Base-by-base conservation (phyloP, 345 rosid genomes). In the Brassica rapa region DNA sequence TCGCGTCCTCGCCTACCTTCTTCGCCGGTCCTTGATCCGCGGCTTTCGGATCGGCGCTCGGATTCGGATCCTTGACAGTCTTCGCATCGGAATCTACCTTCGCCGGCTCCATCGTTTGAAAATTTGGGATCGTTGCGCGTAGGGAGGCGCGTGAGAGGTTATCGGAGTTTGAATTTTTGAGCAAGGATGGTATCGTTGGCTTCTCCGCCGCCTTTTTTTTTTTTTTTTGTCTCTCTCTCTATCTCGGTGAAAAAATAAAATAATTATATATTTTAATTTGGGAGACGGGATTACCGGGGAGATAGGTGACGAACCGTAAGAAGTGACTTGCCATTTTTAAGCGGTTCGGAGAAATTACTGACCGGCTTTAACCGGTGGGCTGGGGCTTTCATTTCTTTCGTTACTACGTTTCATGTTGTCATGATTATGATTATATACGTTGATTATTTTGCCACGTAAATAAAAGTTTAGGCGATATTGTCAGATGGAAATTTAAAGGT, bases 71-170 rank as follows among this genome's bases (percentile, higher is more conserved):
- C 72, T 16, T 51, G 21, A 80, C 90, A 11, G 85, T 84, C 77
- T 83, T 87, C 83, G 61, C 87, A 30, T 84, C 81, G 10, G 83
- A 87, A 67, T 86, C 91, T 51, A 73, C 85, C 60, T 85, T 84
- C 82, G 77, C 71, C 82, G 64, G 87, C 65, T 83, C 85, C 89
- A 87, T 87, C 77, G 82, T 56, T 37, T 5, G 16, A 6, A 21
- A 35, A 1, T 33, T 35, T 27, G 62, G 68, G 37, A 61, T 60
- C 25, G 74, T 68, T 23, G 39, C 64, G 70, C 56, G 70, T 69
- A 62, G 21, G 80, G 64, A 6, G 70, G 75, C 80, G 80, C 80
- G 80, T 74, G 74, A 69, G 69, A 21, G 51, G 0, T 76, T 16
- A 46, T 41, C 43, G 24, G 74, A 14, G 53, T 66, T 78, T 71